Evolutionary conservation across 768 basidiomycete genomes (phyloP).

Genomic region (Boletus rubescentipes): DNA sequence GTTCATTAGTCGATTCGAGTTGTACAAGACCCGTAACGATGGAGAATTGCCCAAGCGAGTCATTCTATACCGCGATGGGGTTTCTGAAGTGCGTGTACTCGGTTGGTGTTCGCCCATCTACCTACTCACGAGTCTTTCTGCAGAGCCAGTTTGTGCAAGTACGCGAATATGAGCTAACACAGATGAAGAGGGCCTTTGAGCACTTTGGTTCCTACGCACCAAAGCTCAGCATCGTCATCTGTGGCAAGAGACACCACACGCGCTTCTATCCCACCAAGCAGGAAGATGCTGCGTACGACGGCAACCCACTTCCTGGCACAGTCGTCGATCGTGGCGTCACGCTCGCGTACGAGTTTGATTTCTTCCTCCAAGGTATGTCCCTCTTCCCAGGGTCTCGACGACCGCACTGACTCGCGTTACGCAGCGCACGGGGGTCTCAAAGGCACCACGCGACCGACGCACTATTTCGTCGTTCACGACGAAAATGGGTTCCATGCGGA

Average conservation of each 20-base stretch:
- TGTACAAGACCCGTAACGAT: conserved; percentile 36
- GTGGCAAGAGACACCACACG: conserved; percentile 57
- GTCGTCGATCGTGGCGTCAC: conserved; percentile 57
- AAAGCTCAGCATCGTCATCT: conserved; percentile 51
- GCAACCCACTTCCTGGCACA: conserved; percentile 54
- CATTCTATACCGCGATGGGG: conserved; percentile 64
- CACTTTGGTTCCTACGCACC: conserved; percentile 44
- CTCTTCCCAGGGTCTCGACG: neutral
- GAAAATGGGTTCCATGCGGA: conserved; percentile 51
- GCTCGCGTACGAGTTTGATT: conserved; percentile 53
- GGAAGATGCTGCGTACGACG: conserved; percentile 39
- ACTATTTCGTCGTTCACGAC: conserved; percentile 56
- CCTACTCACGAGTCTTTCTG: neutral
- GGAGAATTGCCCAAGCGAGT: conserved; percentile 42
- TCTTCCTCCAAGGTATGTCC: conserved; percentile 48
- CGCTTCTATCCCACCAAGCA: conserved; percentile 51
- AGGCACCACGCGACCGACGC: conserved; percentile 48
- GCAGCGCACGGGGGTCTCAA: conserved; percentile 43
- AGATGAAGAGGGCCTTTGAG: conserved; percentile 41
- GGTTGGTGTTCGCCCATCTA: neutral
- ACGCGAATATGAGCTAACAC: conserved; percentile 40
- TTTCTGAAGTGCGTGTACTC: conserved; percentile 59
- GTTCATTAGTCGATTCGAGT: conserved; percentile 46
- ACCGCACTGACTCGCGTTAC: neutral
- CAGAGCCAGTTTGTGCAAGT: conserved; percentile 51